phyloP scores from a whole-genome alignment of 371 early-diverging fungal species.

The Fennellomyces sp. region DNA sequence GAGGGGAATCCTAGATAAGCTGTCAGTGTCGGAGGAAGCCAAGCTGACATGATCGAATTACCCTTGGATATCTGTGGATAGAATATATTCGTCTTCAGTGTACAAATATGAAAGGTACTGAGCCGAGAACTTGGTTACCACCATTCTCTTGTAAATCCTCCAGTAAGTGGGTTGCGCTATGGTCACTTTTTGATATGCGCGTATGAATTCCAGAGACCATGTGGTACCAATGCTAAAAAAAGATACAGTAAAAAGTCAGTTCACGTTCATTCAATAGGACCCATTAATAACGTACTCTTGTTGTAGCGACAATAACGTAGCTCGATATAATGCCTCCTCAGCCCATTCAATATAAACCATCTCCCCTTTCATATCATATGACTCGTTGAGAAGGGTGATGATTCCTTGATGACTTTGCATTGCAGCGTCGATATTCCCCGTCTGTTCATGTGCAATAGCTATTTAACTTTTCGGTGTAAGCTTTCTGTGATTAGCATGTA shows the following conservation, averaged over 20 bases:
- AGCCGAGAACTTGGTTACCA: slow-evolving; percentile 49
- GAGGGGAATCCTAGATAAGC: background rate
- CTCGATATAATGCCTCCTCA: slow-evolving; percentile 71
- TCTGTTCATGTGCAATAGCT: slow-evolving; percentile 59
- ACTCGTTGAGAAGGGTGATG: slow-evolving; percentile 39
- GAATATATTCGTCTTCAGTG: slow-evolving; percentile 29
- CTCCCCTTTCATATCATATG: slow-evolving; percentile 40
- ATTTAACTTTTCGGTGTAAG: too few relatives aligned
- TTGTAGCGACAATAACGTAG: slow-evolving; percentile 47
- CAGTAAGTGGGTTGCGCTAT: slow-evolving; percentile 38
- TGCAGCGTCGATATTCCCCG: slow-evolving; percentile 47
- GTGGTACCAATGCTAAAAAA: background rate
- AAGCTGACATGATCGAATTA: slow-evolving; percentile 1
- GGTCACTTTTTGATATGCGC: slow-evolving; percentile 30
- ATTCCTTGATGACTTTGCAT: slow-evolving; percentile 57
- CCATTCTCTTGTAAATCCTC: slow-evolving; percentile 49
- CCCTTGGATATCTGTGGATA: slow-evolving; percentile 13
- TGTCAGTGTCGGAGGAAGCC: too few relatives aligned
- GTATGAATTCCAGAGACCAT: slow-evolving; percentile 22
- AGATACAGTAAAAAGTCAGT: background rate
- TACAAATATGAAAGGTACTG: slow-evolving; percentile 25
- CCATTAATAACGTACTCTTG: slow-evolving; percentile 38
- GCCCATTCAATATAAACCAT: slow-evolving; percentile 61
- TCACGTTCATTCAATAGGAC: background rate
- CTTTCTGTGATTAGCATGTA: slow-evolving; percentile 12